Evolutionary conservation across 805 yeast species (phyloP).

Genomic region (Yamadazyma philogaea): DNA sequence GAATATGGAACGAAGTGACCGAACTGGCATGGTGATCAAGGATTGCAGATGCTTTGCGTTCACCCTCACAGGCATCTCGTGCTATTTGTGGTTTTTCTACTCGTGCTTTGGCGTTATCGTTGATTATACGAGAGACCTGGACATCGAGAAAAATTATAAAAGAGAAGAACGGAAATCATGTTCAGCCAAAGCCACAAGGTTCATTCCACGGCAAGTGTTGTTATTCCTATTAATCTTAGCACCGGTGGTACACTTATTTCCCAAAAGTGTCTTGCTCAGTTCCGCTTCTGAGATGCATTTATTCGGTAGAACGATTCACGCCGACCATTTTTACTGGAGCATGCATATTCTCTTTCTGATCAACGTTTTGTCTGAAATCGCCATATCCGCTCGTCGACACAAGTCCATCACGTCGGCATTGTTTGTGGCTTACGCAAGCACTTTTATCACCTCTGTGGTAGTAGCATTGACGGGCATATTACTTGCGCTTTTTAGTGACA

Average conservation of each 20-base stretch:
- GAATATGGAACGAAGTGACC: not conserved
- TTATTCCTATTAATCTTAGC: not conserved
- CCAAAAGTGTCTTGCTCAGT: slow-evolving; percentile 18
- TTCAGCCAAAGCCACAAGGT: not conserved
- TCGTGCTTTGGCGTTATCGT: not conserved
- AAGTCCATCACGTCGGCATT: not conserved
- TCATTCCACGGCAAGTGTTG: not conserved
- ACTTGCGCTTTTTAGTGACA: slow-evolving; percentile 20
- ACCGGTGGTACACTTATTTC: slow-evolving; percentile 7
- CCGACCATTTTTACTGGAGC: slow-evolving; percentile 25
- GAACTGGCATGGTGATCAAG: not conserved
- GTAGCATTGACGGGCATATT: slow-evolving; percentile 12
- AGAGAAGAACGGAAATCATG: not conserved
- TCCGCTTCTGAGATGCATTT: slow-evolving; percentile 19
- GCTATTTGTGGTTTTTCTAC: not conserved
- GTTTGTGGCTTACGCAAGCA: slow-evolving; percentile 17
- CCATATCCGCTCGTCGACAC: not conserved
- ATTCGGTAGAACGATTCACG: slow-evolving; percentile 15
- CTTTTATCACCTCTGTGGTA: slow-evolving; percentile 22
- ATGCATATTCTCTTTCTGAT: slow-evolving; percentile 14
- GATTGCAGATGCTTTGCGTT: not conserved
- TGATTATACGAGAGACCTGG: not conserved
- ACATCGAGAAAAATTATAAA: not conserved
- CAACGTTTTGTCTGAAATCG: not conserved
- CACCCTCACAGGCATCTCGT: not conserved